Evolutionary conservation across 257 asterid species (phyloP).

Genomic region (Solanum appendiculatum): DNA sequence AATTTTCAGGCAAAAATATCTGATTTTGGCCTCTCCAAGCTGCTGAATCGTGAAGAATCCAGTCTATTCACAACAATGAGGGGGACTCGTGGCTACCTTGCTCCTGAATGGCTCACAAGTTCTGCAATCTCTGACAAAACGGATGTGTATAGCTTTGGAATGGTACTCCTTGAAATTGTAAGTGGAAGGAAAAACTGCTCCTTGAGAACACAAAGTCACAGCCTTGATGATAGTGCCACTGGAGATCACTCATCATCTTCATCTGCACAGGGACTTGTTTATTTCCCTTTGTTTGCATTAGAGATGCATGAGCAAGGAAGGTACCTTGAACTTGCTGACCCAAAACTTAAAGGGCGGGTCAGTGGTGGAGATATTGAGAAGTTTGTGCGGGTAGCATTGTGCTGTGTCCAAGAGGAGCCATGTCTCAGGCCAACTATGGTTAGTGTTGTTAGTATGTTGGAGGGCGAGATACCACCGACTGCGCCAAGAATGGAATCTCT

Average conservation of each 20-base stretch:
- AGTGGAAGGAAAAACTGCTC: constrained; percentile 74
- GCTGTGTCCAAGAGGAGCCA: constrained; percentile 80
- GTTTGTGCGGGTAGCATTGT: constrained; percentile 52
- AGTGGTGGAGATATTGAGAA: constrained; percentile 44
- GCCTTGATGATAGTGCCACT: constrained; percentile 8
- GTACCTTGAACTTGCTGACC: constrained; percentile 61
- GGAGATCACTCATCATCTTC: constrained; percentile 14
- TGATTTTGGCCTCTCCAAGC: constrained; percentile 79
- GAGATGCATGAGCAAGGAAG: constrained; percentile 67
- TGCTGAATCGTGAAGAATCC: constrained; percentile 47
- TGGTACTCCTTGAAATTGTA: constrained; percentile 67
- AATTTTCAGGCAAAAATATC: constrained; percentile 56
- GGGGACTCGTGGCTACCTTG: constrained; percentile 78
- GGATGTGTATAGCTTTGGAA: constrained; percentile 74
- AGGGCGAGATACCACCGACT: constrained; percentile 32
- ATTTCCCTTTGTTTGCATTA: constrained; percentile 54
- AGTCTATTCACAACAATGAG: constrained; percentile 65
- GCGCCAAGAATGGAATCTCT: constrained; percentile 46
- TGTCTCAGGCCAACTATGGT: constrained; percentile 57
- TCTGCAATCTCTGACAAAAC: constrained; percentile 68
- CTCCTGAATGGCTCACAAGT: constrained; percentile 81
- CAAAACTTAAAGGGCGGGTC: constrained; percentile 46
- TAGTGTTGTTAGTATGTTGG: constrained; percentile 60
- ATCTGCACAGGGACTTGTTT: constrained; percentile 8
- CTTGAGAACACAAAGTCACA: constrained; percentile 24